Conservation (phyloP, 495 filamentous ascomycete species). For the Hypoxylon cercidicola region DNA sequence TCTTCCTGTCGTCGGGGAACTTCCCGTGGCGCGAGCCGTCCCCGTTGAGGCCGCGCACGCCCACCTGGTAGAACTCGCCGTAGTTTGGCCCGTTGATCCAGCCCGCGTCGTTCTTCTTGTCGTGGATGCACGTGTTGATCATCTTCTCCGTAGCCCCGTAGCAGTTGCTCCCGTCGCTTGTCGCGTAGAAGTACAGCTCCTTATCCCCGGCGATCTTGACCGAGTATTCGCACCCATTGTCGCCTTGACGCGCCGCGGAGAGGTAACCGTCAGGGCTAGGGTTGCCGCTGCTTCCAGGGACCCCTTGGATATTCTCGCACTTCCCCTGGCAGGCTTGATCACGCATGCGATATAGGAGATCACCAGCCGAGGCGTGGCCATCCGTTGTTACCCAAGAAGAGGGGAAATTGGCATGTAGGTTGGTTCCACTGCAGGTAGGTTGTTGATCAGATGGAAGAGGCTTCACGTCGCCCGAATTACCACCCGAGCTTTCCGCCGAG, state of each 20-base stretch:
- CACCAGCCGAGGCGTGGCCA: neutral
- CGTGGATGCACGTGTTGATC: constrained; percentile 13
- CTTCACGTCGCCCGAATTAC: neutral
- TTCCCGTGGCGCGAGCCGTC: neutral
- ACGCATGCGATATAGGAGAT: constrained; percentile 8
- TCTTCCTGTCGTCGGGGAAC: constrained; percentile 7
- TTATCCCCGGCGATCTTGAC: constrained; percentile 13
- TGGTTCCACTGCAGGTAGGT: constrained; percentile 11
- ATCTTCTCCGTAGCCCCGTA: constrained; percentile 2
- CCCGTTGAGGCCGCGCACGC: constrained; percentile 5
- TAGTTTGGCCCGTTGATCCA: constrained; percentile 13
- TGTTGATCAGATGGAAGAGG: constrained; percentile 6
- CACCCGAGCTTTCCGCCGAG: neutral
- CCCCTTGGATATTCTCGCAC: constrained; percentile 12
- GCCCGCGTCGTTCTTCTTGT: constrained; percentile 4
- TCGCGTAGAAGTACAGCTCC: constrained; percentile 13
- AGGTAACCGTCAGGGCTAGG: constrained; percentile 5
- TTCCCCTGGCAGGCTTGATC: constrained; percentile 15
- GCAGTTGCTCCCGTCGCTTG: constrained; percentile 6
- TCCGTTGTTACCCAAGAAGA: constrained; percentile 7
- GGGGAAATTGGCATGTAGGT: constrained; percentile 11
- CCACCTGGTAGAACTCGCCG: constrained; percentile 14
- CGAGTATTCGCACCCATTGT: constrained; percentile 10
- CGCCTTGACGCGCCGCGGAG: constrained; percentile 4
- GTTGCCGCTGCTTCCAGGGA: constrained; percentile 8